A percentile compares a stretch with the other conserved stretches of the same genome.
These are phyloP conservation scores for Gliomastix tumulicola DNA, from an alignment of 2,329 filamentous ascomycete species.

Conservation along the genomic window DNA sequence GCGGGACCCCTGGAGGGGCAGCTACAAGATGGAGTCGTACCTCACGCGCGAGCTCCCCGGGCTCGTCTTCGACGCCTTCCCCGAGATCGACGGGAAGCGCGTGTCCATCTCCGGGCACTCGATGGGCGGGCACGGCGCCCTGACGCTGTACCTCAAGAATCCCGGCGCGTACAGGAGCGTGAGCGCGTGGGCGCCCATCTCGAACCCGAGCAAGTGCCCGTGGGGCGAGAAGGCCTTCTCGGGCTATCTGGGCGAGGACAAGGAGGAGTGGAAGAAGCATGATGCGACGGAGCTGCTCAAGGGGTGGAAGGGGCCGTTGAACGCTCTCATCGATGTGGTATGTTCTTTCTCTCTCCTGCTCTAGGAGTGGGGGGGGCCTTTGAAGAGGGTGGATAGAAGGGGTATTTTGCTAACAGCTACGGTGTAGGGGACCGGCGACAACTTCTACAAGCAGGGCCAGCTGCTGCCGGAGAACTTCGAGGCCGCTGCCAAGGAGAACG, in stretches of 20 bases:
- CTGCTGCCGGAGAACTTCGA: slow-evolving; percentile 90
- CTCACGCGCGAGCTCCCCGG: slow-evolving; percentile 81
- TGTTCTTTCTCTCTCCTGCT: slow-evolving; percentile 21
- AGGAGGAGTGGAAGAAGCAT: slow-evolving; percentile 76
- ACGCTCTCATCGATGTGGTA: slow-evolving; percentile 82
- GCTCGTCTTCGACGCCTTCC: slow-evolving; percentile 65
- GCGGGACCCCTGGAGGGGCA: slow-evolving; percentile 60
- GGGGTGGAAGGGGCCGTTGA: slow-evolving; percentile 61
- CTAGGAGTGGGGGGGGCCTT: background rate
- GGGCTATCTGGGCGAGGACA: slow-evolving; percentile 78
- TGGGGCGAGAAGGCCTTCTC: slow-evolving; percentile 96
- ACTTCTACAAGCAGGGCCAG: slow-evolving; percentile 93
- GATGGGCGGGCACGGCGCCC: slow-evolving; percentile 94
- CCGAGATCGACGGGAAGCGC: slow-evolving; percentile 58
- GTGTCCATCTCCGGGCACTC: slow-evolving; percentile 89
- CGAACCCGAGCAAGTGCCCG: slow-evolving; percentile 76
- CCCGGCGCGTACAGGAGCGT: slow-evolving; percentile 85
- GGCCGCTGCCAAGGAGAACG: slow-evolving; percentile 68
- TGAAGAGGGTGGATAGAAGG: background rate
- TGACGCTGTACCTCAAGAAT: slow-evolving; percentile 88
- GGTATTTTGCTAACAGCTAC: slow-evolving; percentile 1
- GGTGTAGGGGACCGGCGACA: slow-evolving; percentile 80
- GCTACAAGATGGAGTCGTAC: slow-evolving; percentile 96
- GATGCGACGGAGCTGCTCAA: slow-evolving; percentile 88
- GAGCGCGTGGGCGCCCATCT: slow-evolving; percentile 84